Base-by-base conservation (phyloP, 2,329 filamentous ascomycete species). In the Microcyclospora tardicrescens region DNA sequence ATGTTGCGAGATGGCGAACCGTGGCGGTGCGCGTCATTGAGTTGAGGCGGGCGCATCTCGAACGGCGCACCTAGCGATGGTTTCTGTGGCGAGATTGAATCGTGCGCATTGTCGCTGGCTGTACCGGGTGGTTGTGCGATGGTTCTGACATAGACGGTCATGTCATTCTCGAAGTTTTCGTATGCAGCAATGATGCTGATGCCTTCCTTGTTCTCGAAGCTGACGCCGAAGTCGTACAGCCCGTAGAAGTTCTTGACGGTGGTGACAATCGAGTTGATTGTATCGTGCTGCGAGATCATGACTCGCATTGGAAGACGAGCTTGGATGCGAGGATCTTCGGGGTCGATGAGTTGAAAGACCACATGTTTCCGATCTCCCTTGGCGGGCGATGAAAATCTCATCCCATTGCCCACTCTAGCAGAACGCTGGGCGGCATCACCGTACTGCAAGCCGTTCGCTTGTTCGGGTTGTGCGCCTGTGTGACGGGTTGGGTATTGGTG, bases 191-290 rank as follows among this genome's bases (percentile, higher is more conserved):
- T 96, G 56, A 98, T 76, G 44, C 83, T 93, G 55, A 83, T 89
- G 54, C 84, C 85, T 53, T 81, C 70, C 47, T 84, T 77, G 61
- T 96, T 89, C 64, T 96, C 89, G 56, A 98, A 96, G 65, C 85
- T 93, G 56, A 98, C 81, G 49, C 91, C 87, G 35, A 64, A 79
- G 48, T 89, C 84, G 61, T 95, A 95, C 50, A 98, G 73, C 44
- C 91, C 91, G 59, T 94, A 96, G 67, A 96, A 96, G 69, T 95
- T 96, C 73, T 94, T 96, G 57, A 96, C 89, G 1, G 91, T 96
- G 11, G 86, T 91, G 47, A 96, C 84, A 65, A 98, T 98, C 28
- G 87, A 95, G 59, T 96, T 89, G 15, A 89, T 96, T 37, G 84
- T 87, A 67, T 98, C 91, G 62, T 96, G 87, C 34, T 84, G 84